Base-by-base conservation (phyloP, 352 stramenopile species). In the Pythium plurisporium region DNA sequence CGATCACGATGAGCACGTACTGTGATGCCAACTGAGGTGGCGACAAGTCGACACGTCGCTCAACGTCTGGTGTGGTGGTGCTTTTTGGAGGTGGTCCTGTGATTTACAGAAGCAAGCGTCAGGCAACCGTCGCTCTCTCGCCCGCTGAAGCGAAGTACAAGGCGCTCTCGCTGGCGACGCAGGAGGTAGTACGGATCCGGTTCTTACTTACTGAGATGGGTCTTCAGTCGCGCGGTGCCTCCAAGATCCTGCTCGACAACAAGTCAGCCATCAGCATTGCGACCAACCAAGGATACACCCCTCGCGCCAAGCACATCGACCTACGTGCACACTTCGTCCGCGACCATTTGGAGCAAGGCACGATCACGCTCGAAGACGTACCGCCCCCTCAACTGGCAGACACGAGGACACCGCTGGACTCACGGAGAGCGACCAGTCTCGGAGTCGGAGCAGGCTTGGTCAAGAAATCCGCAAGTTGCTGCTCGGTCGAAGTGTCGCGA, bases 141-240 rank as follows among this genome's bases (percentile, higher is more conserved):
- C 55, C 61, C 22, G 60, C 52, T 10, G 56, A 70, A 27, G 61
- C 62, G 0, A 55, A 73, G 46, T 70, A 73, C 33, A 63, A 62
- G 29, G 54, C 46, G 2, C 33, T 73, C 11, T 47, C 61, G 0
- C 17, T 64, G 0, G 23, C 30, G 1, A 47, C 51, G 17, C 65
- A 65, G 49, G 65, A 73, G 29, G 20, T 70, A 4, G 0, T 51
- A 7, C 70, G 61, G 56, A 20, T 70, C 4, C 61, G 44, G 2
- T 34, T 47, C 12, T 22, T 69, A 3, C 49, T 69, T 1, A 40
- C 1, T 8, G 44, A 51, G 26, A 36, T 51, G 2, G 44, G 44
- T 2, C 4, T 11, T 31, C 5, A 5, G 1, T 12, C 5, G 17
- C 15, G 26, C 10, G 7, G n/a, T 15, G 5, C 2, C 1, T n/a